Evolutionary conservation across 2,329 filamentous ascomycete genomes (phyloP).

Genomic region (Penicillium italicum): DNA sequence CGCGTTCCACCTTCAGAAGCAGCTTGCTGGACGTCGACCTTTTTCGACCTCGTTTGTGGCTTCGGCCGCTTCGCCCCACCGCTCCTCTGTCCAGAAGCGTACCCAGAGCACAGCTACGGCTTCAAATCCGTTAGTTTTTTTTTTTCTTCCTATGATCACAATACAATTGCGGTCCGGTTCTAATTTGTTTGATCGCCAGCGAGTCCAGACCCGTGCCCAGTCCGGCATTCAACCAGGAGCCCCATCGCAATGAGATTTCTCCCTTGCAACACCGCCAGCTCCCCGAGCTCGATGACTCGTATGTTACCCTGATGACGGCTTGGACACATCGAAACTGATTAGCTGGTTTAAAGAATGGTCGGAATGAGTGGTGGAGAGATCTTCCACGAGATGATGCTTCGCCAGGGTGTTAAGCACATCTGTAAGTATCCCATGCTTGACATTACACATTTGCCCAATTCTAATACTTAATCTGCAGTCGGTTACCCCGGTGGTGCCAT

Average conservation of each 20-base stretch:
- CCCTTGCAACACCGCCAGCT: slow-evolving; percentile 60
- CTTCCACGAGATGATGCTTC: slow-evolving; percentile 98
- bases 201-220: slow-evolving; percentile 59
- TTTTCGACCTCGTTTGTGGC: slow-evolving; percentile 47
- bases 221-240: slow-evolving; percentile 56
- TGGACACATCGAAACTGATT: slow-evolving; percentile 5
- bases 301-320: slow-evolving; percentile 39
- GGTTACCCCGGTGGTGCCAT: slow-evolving; percentile 94
- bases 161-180: slow-evolving; percentile 15
- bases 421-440: slow-evolving; percentile 60
- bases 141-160: neutral
- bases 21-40: slow-evolving; percentile 36
- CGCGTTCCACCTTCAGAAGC: slow-evolving; percentile 44
- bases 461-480: slow-evolving; percentile 47
- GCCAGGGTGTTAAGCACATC: slow-evolving; percentile 86
- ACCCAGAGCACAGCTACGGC: slow-evolving; percentile 49
- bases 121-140: slow-evolving; percentile 52
- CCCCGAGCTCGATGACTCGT: slow-evolving; percentile 76
- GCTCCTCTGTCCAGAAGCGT: slow-evolving; percentile 43
- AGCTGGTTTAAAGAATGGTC: slow-evolving; percentile 62
- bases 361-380: slow-evolving; percentile 94
- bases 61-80: slow-evolving; percentile 47
- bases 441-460: neutral
- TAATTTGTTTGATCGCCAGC: slow-evolving; percentile 34
- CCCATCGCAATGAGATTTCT: slow-evolving; percentile 61